phyloP scores from a whole-genome alignment of 169 alveolate species.

The Cystoisospora suis region DNA sequence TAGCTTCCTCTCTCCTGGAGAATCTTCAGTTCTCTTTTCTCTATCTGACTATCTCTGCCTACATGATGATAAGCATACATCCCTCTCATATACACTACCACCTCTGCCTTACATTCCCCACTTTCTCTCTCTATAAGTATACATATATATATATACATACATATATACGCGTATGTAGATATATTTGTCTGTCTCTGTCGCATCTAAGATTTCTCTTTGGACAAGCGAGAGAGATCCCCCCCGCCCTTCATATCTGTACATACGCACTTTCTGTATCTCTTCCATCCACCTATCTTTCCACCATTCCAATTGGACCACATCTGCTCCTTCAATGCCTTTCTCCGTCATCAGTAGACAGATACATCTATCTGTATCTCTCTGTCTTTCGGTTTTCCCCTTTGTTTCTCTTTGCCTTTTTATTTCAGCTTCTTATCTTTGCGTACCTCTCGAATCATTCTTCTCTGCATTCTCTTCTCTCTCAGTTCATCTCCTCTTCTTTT shows the following conservation, averaged over 20 bases:
- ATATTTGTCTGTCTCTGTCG: neutral
- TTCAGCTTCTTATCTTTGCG: neutral
- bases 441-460: neutral
- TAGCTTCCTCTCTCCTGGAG: neutral
- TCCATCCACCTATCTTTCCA: neutral
- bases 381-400: neutral
- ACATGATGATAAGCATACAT: neutral
- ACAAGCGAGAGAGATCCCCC: neutral
- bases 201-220: neutral
- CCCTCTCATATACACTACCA: no score
- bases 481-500: neutral
- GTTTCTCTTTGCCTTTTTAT: no score
- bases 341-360: neutral
- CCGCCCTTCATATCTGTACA: neutral
- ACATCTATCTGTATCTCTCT: neutral
- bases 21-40: neutral
- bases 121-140: neutral
- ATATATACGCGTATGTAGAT: neutral
- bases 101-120: neutral
- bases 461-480: neutral
- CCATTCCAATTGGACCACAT: neutral
- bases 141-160: no score
- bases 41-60: neutral
- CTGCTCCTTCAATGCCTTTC: neutral
- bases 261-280: neutral